phyloP scores from a whole-genome alignment of 2,329 filamentous ascomycete genomes.

The Beauveria pseudobassiana region DNA sequence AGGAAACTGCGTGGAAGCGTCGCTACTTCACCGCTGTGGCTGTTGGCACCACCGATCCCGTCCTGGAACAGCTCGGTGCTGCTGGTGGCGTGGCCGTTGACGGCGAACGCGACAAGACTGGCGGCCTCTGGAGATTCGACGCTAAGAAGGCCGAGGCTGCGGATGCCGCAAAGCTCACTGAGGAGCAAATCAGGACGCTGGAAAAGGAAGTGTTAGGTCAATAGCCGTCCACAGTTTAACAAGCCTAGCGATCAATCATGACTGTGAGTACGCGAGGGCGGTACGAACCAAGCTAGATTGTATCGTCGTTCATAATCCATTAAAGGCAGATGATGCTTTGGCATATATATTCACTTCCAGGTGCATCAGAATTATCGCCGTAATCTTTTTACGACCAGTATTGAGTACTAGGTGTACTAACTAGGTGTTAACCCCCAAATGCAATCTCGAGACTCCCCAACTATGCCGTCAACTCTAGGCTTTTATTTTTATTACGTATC shows the following conservation, averaged over 20 bases:
- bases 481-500: not conserved
- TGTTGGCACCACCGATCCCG: constrained; percentile 30
- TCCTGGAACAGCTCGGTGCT: constrained; percentile 37
- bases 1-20: constrained; percentile 70
- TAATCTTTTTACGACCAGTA: not conserved
- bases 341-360: not conserved
- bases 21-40: constrained; percentile 64
- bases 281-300: not conserved
- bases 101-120: constrained; percentile 53
- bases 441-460: constrained; percentile 4
- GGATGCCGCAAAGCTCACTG: constrained; percentile 28
- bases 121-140: constrained; percentile 54
- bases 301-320: not conserved
- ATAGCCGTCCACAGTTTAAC: constrained; percentile 16
- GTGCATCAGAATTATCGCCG: not conserved
- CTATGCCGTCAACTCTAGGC: not conserved
- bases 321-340: not conserved
- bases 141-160: constrained; percentile 35
- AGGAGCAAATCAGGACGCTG: constrained; percentile 33
- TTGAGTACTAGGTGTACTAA: not conserved
- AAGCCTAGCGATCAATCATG: not conserved
- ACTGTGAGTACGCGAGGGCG: not conserved
- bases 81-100: constrained; percentile 39
- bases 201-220: constrained; percentile 38
- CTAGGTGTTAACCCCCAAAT: not conserved